phyloP scores from a whole-genome alignment of 106 monocot genomes.

The Acorus calamus region DNA sequence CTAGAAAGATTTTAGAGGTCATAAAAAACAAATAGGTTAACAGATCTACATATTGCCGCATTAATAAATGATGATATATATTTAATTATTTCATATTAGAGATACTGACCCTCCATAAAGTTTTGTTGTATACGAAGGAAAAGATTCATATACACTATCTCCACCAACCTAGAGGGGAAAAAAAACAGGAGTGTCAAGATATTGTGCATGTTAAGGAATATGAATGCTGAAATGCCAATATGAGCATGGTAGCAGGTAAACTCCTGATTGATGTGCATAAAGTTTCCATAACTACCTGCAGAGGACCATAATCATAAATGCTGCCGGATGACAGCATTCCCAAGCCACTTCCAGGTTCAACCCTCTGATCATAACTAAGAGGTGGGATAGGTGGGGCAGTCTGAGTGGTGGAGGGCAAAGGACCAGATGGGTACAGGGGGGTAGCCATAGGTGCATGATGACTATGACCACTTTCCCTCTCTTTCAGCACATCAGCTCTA shows the following conservation, averaged over 20 bases:
- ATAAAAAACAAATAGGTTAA: background rate
- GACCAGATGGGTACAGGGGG: conserved; percentile 30
- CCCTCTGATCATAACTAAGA: conserved; percentile 57
- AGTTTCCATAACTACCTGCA: conserved; percentile 41
- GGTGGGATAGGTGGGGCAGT: conserved; percentile 24
- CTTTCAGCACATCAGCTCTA: conserved; percentile 59
- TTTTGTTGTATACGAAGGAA: conserved; percentile 58
- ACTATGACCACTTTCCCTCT: conserved; percentile 37
- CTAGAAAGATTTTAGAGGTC: background rate
- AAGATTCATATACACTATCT: conserved; percentile 52
- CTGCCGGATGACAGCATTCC: conserved; percentile 37
- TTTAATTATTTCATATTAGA: no score
- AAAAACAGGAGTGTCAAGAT: background rate
- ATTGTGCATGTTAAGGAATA: background rate
- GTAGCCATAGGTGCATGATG: conserved; percentile 21
- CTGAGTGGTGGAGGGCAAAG: conserved; percentile 35
- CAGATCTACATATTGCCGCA: no score
- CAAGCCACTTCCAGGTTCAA: conserved; percentile 43
- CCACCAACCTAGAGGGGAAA: conserved; percentile 23
- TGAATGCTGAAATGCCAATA: background rate
- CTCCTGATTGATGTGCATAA: background rate
- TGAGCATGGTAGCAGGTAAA: background rate
- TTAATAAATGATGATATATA: no score
- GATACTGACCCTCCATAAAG: conserved; percentile 51
- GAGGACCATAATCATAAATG: conserved; percentile 49